A percentile compares a stretch with the other conserved stretches of the same genome.
Conservation (phyloP, 202 grass and related monocot species). For the Eragrostis tef region DNA sequence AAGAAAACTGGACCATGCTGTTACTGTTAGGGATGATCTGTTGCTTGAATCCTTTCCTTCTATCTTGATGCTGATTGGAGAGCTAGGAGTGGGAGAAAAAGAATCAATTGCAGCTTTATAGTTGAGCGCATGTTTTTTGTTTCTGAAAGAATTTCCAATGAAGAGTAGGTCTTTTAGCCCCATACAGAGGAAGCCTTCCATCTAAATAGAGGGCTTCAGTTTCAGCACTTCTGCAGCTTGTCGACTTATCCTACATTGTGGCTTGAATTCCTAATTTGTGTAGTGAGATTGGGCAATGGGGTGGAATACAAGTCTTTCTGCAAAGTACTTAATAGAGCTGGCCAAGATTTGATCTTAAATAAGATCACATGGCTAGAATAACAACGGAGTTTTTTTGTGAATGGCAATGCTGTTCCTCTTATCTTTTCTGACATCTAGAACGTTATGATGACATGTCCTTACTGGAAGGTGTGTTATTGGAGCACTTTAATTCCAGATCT, state of each 20-base stretch:
- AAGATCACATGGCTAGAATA: too few species aligned
- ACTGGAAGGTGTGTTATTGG: too few species aligned
- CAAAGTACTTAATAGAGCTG: not conserved
- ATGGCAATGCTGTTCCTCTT: too few species aligned
- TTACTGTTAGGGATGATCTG: not conserved
- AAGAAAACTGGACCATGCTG: constrained; percentile 1
- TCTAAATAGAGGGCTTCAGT: not conserved
- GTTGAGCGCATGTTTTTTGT: not conserved
- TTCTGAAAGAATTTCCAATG: constrained; percentile 5
- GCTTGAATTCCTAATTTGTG: not conserved
- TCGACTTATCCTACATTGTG: not conserved
- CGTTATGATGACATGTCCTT: too few species aligned
- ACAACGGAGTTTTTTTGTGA: too few species aligned
- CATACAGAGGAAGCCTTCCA: not conserved
- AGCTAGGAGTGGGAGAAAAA: not conserved
- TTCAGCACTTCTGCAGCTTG: constrained; percentile 1
- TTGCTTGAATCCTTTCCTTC: constrained; percentile 5
- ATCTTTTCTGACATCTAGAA: too few species aligned
- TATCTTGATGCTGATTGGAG: not conserved
- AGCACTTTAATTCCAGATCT: too few species aligned
- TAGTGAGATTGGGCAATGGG: not conserved
- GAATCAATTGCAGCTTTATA: too few species aligned
- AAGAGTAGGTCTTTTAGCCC: not conserved
- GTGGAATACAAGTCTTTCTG: constrained; percentile 2
- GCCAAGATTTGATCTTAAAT: too few species aligned